phyloP scores from a whole-genome alignment of 257 asterid species.

The Nyctanthes arbortristis region DNA sequence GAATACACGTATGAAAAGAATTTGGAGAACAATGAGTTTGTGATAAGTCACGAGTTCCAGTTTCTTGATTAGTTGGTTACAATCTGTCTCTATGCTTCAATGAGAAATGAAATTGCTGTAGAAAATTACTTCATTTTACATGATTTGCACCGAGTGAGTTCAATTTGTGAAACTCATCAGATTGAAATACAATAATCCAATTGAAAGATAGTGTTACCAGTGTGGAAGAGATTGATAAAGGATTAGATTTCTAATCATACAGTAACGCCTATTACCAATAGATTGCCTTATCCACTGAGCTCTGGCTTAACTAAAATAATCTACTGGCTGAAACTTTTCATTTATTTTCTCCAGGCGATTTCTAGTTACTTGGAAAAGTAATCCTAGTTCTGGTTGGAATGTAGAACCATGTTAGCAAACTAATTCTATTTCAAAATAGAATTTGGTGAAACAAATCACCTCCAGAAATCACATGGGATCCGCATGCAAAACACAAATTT shows the following conservation, averaged over 20 bases:
- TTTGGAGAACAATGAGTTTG: too few relatives aligned
- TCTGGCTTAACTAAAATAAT: neutral
- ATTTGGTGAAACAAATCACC: too few relatives aligned
- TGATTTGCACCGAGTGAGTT: neutral
- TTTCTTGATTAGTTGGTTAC: neutral
- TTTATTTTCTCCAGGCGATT: neutral
- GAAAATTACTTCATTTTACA: neutral
- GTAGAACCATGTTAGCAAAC: neutral
- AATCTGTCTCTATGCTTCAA: neutral
- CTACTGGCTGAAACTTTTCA: neutral
- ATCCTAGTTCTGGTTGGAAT: neutral
- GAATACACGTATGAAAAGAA: too few relatives aligned
- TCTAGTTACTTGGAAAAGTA: neutral
- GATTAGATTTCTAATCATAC: neutral
- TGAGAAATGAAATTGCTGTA: neutral
- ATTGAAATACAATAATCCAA: neutral
- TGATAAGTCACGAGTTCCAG: too few relatives aligned
- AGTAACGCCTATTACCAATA: neutral
- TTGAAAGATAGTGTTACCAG: neutral
- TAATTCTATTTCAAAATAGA: too few relatives aligned
- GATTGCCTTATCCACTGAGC: neutral
- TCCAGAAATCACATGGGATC: too few relatives aligned
- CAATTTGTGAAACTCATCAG: neutral
- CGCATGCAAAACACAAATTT: too few relatives aligned
- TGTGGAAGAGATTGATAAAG: neutral